These are phyloP conservation scores for Xylariaceae sp. DNA, from an alignment of 2,329 filamentous ascomycete genomes.

Conservation along the genomic window DNA sequence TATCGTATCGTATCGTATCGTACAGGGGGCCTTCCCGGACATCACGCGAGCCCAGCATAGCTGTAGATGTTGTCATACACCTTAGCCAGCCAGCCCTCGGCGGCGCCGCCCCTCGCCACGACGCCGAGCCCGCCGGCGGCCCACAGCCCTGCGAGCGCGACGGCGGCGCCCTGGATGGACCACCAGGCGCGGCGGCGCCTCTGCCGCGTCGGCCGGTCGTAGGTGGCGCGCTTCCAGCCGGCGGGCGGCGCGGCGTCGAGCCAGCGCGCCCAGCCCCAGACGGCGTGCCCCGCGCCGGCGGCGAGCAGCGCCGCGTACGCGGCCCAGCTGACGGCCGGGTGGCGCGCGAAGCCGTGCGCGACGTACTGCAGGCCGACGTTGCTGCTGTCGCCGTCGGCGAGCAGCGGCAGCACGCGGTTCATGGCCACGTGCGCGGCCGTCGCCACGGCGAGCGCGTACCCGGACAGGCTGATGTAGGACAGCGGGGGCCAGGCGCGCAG, in stretches of 20 bases:
- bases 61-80: conserved; percentile 67
- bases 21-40: too few relatives aligned
- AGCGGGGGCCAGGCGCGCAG: conserved; percentile 58
- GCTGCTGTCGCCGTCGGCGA: conserved; percentile 76
- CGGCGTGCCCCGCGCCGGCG: conserved; percentile 66
- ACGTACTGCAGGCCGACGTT: conserved; percentile 79
- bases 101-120: conserved; percentile 62
- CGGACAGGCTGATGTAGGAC: conserved; percentile 62
- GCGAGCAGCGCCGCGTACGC: conserved; percentile 64
- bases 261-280: conserved; percentile 84
- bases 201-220: conserved; percentile 44
- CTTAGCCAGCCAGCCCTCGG: conserved; percentile 70
- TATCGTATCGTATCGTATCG: too few relatives aligned
- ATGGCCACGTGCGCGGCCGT: conserved; percentile 65
- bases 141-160: conserved; percentile 60
- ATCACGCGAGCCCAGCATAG: conserved; percentile 4
- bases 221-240: conserved; percentile 38
- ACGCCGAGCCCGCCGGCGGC: conserved; percentile 72
- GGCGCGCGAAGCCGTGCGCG: conserved; percentile 72
- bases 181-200: conserved; percentile 61
- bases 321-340: conserved; percentile 48
- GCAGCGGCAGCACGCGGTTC: conserved; percentile 68
- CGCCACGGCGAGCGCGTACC: conserved; percentile 61
- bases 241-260: conserved; percentile 55
- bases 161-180: conserved; percentile 58